These are phyloP conservation scores for Eucalyptus pauciflora DNA, from an alignment of 345 rosid genomes.

Conservation along the genomic window DNA sequence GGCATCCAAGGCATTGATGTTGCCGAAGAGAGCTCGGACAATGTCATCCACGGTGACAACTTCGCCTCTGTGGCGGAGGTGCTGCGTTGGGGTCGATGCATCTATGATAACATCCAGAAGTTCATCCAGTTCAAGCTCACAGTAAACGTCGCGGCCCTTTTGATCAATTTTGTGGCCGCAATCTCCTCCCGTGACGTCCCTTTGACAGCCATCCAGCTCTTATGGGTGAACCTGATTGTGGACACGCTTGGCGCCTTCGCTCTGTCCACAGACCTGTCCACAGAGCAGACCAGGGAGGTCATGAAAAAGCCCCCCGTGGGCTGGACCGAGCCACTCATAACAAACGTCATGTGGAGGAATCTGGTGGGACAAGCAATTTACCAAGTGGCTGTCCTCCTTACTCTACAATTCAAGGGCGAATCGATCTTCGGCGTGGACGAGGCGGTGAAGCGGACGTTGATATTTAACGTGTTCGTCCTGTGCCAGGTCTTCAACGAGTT, in stretches of 20 bases:
- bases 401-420: neutral
- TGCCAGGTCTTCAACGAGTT: neutral
- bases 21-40: neutral
- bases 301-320: slow-evolving; percentile 57
- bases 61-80: neutral
- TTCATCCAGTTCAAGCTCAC: neutral
- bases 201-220: neutral
- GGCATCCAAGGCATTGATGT: neutral
- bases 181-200: neutral
- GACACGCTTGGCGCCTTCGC: slow-evolving; percentile 74
- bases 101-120: neutral
- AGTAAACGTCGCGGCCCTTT: neutral
- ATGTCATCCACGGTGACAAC: neutral
- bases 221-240: slow-evolving; percentile 75
- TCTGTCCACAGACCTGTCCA: slow-evolving; percentile 61
- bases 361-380: slow-evolving; percentile 52
- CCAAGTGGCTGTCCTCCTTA: slow-evolving; percentile 17
- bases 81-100: neutral
- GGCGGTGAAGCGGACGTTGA: neutral
- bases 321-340: slow-evolving; percentile 54
- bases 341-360: slow-evolving; percentile 78
- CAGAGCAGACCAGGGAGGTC: slow-evolving; percentile 21
- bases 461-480: neutral
- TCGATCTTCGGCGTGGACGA: neutral
- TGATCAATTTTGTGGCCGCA: neutral